Base-by-base conservation (phyloP, 2,329 filamentous ascomycete genomes). In the Colletotrichum sp. region DNA sequence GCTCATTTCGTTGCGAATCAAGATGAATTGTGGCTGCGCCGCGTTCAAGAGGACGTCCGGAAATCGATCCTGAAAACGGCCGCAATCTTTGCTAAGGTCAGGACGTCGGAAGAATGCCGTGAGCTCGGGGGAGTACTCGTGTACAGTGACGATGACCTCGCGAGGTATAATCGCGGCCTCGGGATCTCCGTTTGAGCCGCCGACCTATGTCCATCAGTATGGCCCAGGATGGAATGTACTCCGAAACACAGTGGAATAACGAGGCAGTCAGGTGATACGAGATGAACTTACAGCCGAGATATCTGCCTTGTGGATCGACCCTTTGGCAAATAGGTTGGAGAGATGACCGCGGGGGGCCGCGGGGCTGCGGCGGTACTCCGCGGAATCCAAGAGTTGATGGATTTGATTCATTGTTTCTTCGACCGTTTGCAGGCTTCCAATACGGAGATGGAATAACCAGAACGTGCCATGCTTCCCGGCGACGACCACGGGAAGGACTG, bases 161-260 rank as follows among this genome's bases (percentile, higher is more conserved):
- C 22, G 52, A 4, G 52, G 52, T 22, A 57, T 9, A 2, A 15
- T 16, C 52, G 52, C 22, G 0, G 52, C 52, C 5, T 57, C 22
- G 0, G 8, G 52, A 16, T 27, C 4, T 4, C 3, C 52, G 1
- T 16, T 3, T 1, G 52, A 0, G 4, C 9, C 22, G 3, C 1
- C 52, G 1, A 27, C 22, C 52, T 57, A 27, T 0, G 1, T 0
- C 27, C 8, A 12, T 57, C 52, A 57, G 22, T n/a, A n/a, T n/a
- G n/a, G n/a, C n/a, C n/a, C n/a, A n/a, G n/a, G n/a, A n/a, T n/a
- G n/a, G n/a, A n/a, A n/a, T n/a, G n/a, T n/a, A n/a, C n/a, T n/a
- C n/a, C n/a, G n/a, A n/a, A n/a, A n/a, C n/a, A n/a, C n/a, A n/a
- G n/a, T n/a, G n/a, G n/a, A n/a, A n/a, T n/a, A n/a, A n/a, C n/a